phyloP scores from a whole-genome alignment of 2,329 filamentous ascomycete species.

The Fusarium subglutinans region DNA sequence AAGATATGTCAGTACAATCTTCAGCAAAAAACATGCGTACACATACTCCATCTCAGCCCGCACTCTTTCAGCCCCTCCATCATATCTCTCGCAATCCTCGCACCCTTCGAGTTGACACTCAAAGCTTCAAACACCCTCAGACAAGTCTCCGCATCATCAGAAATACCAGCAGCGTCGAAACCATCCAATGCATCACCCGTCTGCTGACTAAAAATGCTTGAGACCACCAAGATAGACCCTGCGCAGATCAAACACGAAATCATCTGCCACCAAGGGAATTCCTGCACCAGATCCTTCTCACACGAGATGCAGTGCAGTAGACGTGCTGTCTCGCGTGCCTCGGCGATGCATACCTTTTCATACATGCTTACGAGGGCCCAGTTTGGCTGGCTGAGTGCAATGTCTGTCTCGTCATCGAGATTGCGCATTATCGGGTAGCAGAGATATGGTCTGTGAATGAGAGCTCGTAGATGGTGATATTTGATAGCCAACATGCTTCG shows the following conservation, averaged over 20 bases:
- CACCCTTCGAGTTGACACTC: not conserved
- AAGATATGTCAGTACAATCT: fast-evolving
- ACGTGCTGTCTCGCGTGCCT: not conserved
- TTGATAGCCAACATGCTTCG: not conserved
- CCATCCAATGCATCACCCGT: not conserved
- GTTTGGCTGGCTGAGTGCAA: not conserved
- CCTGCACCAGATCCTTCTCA: not conserved
- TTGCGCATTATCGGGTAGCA: not conserved
- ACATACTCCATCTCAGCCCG: not conserved
- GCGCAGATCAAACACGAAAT: not conserved
- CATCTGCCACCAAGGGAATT: not conserved
- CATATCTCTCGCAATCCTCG: not conserved
- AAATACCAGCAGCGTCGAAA: not conserved
- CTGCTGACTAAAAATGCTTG: not conserved
- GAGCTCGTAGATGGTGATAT: not conserved
- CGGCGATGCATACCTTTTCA: not conserved
- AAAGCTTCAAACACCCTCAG: not conserved
- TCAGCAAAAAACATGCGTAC: not conserved
- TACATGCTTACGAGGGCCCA: not conserved
- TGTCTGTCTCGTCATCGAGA: not conserved
- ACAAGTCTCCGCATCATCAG: not conserved
- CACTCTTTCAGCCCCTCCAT: not conserved
- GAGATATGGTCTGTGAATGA: not conserved
- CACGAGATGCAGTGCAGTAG: not conserved
- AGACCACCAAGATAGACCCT: not conserved